phyloP scores from a whole-genome alignment of 805 yeast genomes.

The Kodamaea lidongshanica region DNA sequence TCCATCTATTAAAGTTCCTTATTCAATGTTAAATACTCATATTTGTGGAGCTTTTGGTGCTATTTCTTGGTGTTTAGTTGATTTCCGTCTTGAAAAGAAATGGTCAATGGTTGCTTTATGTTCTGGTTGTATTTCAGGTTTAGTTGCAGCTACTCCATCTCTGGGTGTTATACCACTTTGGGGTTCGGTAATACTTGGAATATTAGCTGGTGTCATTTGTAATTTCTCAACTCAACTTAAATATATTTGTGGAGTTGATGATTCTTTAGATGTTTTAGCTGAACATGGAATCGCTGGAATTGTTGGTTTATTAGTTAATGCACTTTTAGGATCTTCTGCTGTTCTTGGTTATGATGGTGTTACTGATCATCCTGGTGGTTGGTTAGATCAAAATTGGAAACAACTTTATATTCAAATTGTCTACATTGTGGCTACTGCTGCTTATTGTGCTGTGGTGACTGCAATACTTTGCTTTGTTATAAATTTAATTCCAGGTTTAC shows the following conservation, averaged over 20 bases:
- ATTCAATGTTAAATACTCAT: conserved; percentile 89
- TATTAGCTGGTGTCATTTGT: conserved; percentile 75
- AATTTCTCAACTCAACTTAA: conserved; percentile 86
- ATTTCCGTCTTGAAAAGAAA: conserved; percentile 79
- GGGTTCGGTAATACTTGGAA: conserved; percentile 83
- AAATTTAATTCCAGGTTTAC: conserved; percentile 73
- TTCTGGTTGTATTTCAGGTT: conserved; percentile 91
- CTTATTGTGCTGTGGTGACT: conserved; percentile 72
- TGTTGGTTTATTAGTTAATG: conserved; percentile 84
- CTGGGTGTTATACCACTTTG: conserved; percentile 88
- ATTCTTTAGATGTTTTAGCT: conserved; percentile 91
- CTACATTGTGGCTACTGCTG: conserved; percentile 66
- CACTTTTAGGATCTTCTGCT: conserved; percentile 77
- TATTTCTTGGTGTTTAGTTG: conserved; percentile 84
- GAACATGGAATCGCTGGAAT: conserved; percentile 98
- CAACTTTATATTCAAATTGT: conserved; percentile 90
- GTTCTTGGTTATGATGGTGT: conserved; percentile 88
- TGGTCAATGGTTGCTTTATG: conserved; percentile 95
- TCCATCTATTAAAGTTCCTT: conserved; percentile 77
- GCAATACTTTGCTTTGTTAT: conserved; percentile 67
- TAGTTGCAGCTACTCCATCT: conserved; percentile 95
- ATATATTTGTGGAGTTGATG: conserved; percentile 76
- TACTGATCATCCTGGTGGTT: conserved; percentile 84
- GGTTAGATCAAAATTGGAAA: conserved; percentile 85
- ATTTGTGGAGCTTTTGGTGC: conserved; percentile 88